These are phyloP conservation scores for Friedmanniomyces simplex DNA, from an alignment of 495 filamentous ascomycete genomes.

Conservation along the genomic window DNA sequence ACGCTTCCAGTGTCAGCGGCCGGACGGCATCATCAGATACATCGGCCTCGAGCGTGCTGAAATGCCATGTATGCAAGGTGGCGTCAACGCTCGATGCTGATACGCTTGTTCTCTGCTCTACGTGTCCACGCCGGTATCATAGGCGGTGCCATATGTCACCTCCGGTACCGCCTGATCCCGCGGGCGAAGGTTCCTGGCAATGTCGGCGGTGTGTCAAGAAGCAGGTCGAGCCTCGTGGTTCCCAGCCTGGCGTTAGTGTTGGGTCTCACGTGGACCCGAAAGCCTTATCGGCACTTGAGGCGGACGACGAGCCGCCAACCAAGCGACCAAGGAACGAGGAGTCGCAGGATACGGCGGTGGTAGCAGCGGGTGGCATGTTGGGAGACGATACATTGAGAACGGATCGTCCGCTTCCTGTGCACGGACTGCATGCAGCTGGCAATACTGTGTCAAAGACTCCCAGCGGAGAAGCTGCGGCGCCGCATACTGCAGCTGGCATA, in stretches of 20 bases:
- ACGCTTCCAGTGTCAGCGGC: slow-evolving; percentile 11
- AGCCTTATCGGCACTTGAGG: not conserved
- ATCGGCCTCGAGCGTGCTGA: not conserved
- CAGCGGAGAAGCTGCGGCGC: too few relatives aligned
- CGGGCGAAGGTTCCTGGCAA: slow-evolving; percentile 8
- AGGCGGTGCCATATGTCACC: slow-evolving; percentile 17
- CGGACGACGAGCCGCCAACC: not conserved
- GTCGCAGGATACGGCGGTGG: not conserved
- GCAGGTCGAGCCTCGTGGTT: not conserved
- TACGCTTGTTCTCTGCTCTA: slow-evolving; percentile 7
- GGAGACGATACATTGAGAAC: too few relatives aligned
- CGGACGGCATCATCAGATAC: slow-evolving; percentile 4
- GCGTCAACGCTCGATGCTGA: slow-evolving; percentile 5
- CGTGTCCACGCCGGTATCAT: slow-evolving; percentile 21
- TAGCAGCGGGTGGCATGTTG: too few relatives aligned
- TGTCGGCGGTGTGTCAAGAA: slow-evolving; percentile 19
- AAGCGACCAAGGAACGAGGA: not conserved
- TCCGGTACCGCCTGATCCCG: not conserved
- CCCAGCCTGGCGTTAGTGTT: too few relatives aligned
- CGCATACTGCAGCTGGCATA: too few relatives aligned
- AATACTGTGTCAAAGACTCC: too few relatives aligned
- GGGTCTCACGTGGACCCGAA: not conserved
- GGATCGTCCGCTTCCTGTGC: too few relatives aligned
- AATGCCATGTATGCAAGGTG: slow-evolving; percentile 20
- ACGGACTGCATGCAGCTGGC: too few relatives aligned